Conservation (phyloP, 129 eudicot genomes). For the Tagetes patula region DNA sequence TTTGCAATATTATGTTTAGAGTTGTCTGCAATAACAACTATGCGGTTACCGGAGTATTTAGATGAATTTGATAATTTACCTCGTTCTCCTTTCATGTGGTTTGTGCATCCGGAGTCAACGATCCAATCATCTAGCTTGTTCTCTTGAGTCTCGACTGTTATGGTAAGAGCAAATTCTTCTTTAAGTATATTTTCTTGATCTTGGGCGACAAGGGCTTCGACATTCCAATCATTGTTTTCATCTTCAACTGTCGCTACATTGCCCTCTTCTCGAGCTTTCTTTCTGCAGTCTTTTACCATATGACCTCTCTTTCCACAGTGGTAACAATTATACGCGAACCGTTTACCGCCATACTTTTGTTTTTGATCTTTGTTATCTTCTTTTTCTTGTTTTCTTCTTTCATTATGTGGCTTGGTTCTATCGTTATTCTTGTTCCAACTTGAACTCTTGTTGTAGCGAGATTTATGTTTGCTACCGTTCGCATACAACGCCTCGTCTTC, state of each 20-base stretch:
- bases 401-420: background rate
- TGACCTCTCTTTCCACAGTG: background rate
- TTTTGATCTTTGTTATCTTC: background rate
- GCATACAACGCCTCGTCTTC: too few species aligned
- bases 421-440: background rate
- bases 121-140: background rate
- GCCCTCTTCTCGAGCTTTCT: background rate
- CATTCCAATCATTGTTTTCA: background rate
- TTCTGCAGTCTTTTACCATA: background rate
- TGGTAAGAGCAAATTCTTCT: background rate
- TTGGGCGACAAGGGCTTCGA: background rate
- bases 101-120: background rate
- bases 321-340: background rate
- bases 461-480: too few species aligned
- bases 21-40: background rate
- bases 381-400: background rate
- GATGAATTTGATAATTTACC: background rate
- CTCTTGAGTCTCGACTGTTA: background rate
- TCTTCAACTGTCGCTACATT: background rate
- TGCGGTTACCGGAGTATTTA: background rate
- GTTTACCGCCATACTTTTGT: background rate
- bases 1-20: background rate
- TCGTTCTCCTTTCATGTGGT: background rate
- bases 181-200: background rate
- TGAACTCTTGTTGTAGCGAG: too few species aligned